phyloP scores from a whole-genome alignment of 1,139 yeast genomes.

The Pichia sp. region DNA sequence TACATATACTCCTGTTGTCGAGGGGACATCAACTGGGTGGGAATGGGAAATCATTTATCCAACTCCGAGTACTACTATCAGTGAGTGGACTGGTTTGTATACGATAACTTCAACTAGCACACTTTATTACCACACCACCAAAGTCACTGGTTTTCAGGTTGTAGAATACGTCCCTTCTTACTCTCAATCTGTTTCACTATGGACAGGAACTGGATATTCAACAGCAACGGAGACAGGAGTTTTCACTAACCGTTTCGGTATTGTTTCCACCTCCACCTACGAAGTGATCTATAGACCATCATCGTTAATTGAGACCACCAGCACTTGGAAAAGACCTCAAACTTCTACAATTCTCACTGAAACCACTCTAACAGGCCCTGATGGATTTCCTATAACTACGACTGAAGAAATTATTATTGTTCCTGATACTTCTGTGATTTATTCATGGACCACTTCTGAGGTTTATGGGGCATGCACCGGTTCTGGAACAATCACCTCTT shows the following conservation, averaged over 20 bases:
- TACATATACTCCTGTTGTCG: slow-evolving; percentile 8
- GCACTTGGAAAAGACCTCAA: background rate
- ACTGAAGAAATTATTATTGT: slow-evolving; percentile 14
- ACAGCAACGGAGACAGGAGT: slow-evolving; percentile 5
- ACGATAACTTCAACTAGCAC: background rate
- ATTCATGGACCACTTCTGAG: slow-evolving; percentile 11
- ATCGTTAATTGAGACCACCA: slow-evolving; percentile 1
- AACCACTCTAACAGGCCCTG: background rate
- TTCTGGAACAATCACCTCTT: slow-evolving; percentile 5
- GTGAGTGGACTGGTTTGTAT: background rate
- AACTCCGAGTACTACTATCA: slow-evolving; percentile 2
- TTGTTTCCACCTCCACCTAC: slow-evolving; percentile 11
- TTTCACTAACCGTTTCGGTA: slow-evolving; percentile 7
- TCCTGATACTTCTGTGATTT: slow-evolving; percentile 9
- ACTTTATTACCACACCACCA: background rate
- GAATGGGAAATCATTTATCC: slow-evolving; percentile 8
- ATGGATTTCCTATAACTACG: slow-evolving; percentile 10
- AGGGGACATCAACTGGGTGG: slow-evolving; percentile 8
- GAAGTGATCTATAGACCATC: slow-evolving; percentile 7
- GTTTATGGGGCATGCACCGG: slow-evolving; percentile 5
- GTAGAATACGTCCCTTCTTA: slow-evolving; percentile 14
- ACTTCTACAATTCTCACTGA: background rate
- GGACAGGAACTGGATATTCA: slow-evolving; percentile 11
- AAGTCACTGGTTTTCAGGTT: background rate
- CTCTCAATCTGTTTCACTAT: slow-evolving; percentile 9